Base-by-base conservation (phyloP, 2,329 filamentous ascomycete genomes). In the Talaromyces marneffei region DNA sequence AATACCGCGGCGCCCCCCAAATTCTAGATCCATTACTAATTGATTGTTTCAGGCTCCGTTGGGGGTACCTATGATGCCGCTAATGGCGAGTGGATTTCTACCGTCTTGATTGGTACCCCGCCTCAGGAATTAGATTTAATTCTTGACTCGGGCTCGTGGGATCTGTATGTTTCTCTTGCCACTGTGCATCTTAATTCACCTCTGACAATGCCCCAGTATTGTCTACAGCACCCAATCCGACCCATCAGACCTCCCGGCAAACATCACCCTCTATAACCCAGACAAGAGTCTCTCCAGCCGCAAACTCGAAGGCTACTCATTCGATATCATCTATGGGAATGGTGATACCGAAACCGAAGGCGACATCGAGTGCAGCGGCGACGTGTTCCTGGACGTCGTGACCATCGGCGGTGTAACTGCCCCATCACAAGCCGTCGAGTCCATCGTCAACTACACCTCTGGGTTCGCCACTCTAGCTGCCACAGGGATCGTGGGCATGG, bases 101-200 rank as follows among this genome's bases (percentile, higher is more conserved):
- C n/a, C 7, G 57, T 37, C 16, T 27, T 46, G 16, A 40, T 59
- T 54, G 57, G 57, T 23, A 53, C 33, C 25, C 57, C 57, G 8
- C 57, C 57, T 10, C 57, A 59, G 18, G 82, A 77, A 2, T 70
- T 90, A 64, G 81, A 85, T 62, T 71, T 92, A 62, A 87, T 90
- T 70, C 89, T 91, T 69, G 88, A 91, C 74, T 88, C 87, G 14
- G 88, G 88, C 61, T 90, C 87, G 1, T 83, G 88, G 14, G 88
- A 91, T 73, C 80, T 89, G 77, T 85, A 80, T 69, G 46, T 56
- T 12, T 25, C n/a, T 16, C 6, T 29, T 48, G 12, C 3, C 20
- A 27, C 55, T 39, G 37, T 27, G 29, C 18, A 33, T 23, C n/a
- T n/a, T n/a, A n/a, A n/a, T n/a, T n/a, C 12, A 9, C 18, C 33